A percentile compares a stretch with the other conserved stretches of the same genome.
phyloP scores from a whole-genome alignment of 2,329 filamentous ascomycete genomes.

The Alternaria hordeiaustralica region DNA sequence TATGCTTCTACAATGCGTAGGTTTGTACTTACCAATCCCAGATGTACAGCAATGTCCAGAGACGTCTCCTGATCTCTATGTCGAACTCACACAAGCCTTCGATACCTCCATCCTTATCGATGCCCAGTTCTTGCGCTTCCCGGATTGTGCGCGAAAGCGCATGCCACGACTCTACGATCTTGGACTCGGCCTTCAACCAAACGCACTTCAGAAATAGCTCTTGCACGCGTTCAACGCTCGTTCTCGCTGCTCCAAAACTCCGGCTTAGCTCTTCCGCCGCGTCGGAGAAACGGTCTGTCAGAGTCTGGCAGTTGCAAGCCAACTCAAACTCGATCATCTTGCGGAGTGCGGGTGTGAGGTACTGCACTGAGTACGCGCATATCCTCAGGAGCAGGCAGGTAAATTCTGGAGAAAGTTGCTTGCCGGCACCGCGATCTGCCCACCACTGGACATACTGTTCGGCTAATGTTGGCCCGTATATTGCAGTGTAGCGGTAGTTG shows the following conservation, averaged over 20 bases:
- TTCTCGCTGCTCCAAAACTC: constrained; percentile 53
- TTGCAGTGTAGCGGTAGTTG: constrained; percentile 56
- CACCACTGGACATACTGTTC: constrained; percentile 57
- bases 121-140: constrained; percentile 57
- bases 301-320: constrained; percentile 46
- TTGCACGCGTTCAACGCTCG: constrained; percentile 56
- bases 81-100: constrained; percentile 54
- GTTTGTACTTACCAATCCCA: constrained; percentile 55
- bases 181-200: constrained; percentile 57
- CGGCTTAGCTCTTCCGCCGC: constrained; percentile 54
- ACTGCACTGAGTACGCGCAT: constrained; percentile 56
- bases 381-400: constrained; percentile 57
- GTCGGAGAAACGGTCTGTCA: constrained; percentile 52
- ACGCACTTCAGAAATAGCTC: constrained; percentile 57
- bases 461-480: constrained; percentile 56
- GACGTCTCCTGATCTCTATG: constrained; percentile 54
- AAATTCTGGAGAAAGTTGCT: constrained; percentile 51
- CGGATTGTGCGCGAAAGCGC: constrained; percentile 53
- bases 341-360: constrained; percentile 46
- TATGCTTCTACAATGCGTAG: background rate
- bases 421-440: constrained; percentile 45
- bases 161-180: constrained; percentile 59
- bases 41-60: constrained; percentile 56
- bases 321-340: constrained; percentile 56
- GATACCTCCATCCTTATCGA: constrained; percentile 50